Evolutionary conservation across 768 basidiomycete species (phyloP).

Genomic region (Lyophyllum decastes): DNA sequence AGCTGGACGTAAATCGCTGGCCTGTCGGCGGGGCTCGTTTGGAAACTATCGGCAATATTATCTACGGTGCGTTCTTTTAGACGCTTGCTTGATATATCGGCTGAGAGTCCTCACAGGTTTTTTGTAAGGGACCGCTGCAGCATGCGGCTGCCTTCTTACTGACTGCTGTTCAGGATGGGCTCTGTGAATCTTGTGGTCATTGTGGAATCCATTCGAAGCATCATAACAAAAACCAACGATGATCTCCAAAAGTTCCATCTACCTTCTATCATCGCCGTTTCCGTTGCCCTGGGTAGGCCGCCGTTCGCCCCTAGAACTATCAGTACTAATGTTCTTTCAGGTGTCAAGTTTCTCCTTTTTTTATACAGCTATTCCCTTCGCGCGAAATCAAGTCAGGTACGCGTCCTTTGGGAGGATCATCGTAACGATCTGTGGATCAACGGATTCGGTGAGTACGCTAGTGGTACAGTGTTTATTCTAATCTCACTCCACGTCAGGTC

Average conservation of each 20-base stretch:
- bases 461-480: background rate
- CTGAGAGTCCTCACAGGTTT: constrained; percentile 38
- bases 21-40: constrained; percentile 89
- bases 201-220: constrained; percentile 80
- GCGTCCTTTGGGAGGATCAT: constrained; percentile 96
- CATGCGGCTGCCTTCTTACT: background rate
- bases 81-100: background rate
- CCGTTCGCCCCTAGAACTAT: background rate
- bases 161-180: constrained; percentile 63
- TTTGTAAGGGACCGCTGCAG: constrained; percentile 31
- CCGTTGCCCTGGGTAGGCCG: constrained; percentile 70
- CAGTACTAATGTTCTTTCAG: constrained; percentile 35
- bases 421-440: constrained; percentile 92
- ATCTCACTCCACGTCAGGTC: constrained; percentile 42
- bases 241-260: constrained; percentile 71
- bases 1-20: constrained; percentile 84
- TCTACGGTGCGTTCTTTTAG: constrained; percentile 59
- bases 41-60: constrained; percentile 86
- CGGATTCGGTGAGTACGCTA: constrained; percentile 55
- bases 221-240: constrained; percentile 56
- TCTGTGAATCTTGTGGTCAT: constrained; percentile 90
- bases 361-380: constrained; percentile 83
- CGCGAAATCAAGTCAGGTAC: constrained; percentile 85
- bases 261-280: constrained; percentile 82
- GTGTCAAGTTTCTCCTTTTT: constrained; percentile 85